phyloP scores from a whole-genome alignment of 2,329 filamentous ascomycete genomes.

The Colletotrichum costaricense region DNA sequence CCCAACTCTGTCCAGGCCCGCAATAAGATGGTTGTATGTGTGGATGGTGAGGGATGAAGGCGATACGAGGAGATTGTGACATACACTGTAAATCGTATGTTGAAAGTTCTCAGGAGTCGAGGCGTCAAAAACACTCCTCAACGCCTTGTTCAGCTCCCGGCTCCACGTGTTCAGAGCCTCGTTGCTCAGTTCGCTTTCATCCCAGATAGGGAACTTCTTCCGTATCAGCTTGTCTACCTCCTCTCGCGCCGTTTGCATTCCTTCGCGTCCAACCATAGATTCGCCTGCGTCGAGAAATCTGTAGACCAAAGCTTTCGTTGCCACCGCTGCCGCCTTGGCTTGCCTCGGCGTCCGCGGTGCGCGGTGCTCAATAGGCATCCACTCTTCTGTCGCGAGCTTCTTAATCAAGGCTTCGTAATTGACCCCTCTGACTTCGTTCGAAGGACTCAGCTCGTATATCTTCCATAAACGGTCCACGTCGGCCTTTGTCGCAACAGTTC shows the following conservation, averaged over 20 bases:
- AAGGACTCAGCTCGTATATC: constrained; percentile 8
- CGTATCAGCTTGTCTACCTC: constrained; percentile 25
- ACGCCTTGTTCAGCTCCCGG: constrained; percentile 16
- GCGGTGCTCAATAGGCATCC: neutral
- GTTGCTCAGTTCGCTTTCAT: neutral
- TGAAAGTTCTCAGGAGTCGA: neutral
- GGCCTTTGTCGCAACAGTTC: neutral
- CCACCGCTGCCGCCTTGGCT: neutral
- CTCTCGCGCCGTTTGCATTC: constrained; percentile 1
- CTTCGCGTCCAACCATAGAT: neutral
- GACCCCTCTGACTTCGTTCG: neutral
- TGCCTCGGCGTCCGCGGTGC: neutral
- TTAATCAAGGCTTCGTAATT: constrained; percentile 8
- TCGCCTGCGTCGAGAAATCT: neutral
- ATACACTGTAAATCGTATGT: constrained; percentile 56
- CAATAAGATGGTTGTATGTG: constrained; percentile 78
- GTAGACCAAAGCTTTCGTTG: neutral
- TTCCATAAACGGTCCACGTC: constrained; percentile 14
- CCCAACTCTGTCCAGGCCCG: constrained; percentile 68
- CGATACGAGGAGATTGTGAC: constrained; percentile 75
- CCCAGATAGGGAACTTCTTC: constrained; percentile 13
- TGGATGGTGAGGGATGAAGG: constrained; percentile 71
- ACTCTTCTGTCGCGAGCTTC: constrained; percentile 6
- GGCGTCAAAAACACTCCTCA: constrained; percentile 19
- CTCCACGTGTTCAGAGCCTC: neutral